Percentiles rank a stretch among this genome's conserved stretches.
These are phyloP conservation scores for Viola pubescens DNA, from an alignment of 441 rosid genomes.

Conservation along the genomic window DNA sequence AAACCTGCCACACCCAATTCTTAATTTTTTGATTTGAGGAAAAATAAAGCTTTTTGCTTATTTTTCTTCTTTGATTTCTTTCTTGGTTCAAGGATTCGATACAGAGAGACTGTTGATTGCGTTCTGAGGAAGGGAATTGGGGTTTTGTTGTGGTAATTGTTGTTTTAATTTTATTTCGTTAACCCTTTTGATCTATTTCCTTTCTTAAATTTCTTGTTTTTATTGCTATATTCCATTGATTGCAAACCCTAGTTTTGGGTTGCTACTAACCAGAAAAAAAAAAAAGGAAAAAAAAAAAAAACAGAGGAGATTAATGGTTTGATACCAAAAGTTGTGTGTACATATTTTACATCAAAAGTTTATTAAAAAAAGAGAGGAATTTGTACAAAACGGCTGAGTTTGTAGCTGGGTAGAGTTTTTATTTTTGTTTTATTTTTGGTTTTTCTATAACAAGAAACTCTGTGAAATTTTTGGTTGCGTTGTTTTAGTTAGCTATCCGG, in stretches of 20 bases:
- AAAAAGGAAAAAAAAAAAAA: background rate
- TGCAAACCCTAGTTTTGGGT: slow-evolving; percentile 43
- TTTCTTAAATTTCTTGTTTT: background rate
- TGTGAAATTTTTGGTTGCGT: slow-evolving; percentile 72
- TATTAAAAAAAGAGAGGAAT: background rate
- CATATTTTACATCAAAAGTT: slow-evolving; percentile 7
- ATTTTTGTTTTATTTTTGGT: background rate
- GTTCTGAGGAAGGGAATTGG: slow-evolving; percentile 26
- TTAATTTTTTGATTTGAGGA: too few relatives aligned
- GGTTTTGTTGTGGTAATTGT: slow-evolving; percentile 15
- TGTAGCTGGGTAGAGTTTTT: background rate
- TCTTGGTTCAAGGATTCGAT: slow-evolving; percentile 22
- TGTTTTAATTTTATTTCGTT: slow-evolving; percentile 16
- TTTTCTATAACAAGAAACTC: slow-evolving; percentile 39
- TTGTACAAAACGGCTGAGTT: background rate
- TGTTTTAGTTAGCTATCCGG: slow-evolving; percentile 78
- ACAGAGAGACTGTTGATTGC: slow-evolving; percentile 32
- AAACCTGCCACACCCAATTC: background rate
- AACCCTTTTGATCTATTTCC: slow-evolving; percentile 13
- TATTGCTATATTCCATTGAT: slow-evolving; percentile 22
- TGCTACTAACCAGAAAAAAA: background rate
- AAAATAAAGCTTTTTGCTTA: background rate
- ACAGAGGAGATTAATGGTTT: slow-evolving; percentile 10
- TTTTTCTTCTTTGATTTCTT: slow-evolving; percentile 4
- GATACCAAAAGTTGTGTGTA: slow-evolving; percentile 1